Percentiles rank a stretch among this genome's conserved stretches.
These are phyloP conservation scores for Anthracocystis setariae DNA, from an alignment of 1,284 basidiomycete species.

Conservation along the genomic window DNA sequence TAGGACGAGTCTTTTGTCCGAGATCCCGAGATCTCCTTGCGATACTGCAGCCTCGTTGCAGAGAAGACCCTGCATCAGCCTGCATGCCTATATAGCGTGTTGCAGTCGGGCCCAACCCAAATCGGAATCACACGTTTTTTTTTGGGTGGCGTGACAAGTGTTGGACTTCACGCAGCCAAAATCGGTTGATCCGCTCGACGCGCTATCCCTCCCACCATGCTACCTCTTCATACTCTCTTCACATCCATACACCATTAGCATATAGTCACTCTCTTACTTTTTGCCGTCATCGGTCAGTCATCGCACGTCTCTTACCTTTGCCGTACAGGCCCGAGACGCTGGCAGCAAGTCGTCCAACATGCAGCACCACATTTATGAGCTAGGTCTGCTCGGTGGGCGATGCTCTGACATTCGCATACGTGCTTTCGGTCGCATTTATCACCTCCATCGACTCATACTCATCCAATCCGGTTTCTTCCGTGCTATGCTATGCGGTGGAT, in stretches of 20 bases:
- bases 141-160: no score
- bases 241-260: no score
- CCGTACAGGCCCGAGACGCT: not conserved
- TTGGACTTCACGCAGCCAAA: no score
- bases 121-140: no score
- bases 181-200: no score
- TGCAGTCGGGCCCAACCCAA: no score
- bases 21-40: no score
- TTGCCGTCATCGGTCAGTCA: not conserved
- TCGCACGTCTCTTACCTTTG: not conserved
- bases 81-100: slow-evolving; percentile 3
- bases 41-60: no score
- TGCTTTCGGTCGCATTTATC: slow-evolving; percentile 58
- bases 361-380: slow-evolving; percentile 49
- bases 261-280: no score
- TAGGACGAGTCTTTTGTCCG: not conserved
- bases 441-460: slow-evolving; percentile 57
- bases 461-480: slow-evolving; percentile 62
- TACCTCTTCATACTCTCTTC: no score
- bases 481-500: slow-evolving; percentile 58
- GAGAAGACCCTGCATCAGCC: slow-evolving; percentile 22
- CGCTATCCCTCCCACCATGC: no score
- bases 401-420: slow-evolving; percentile 56
- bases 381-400: slow-evolving; percentile 42
- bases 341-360: slow-evolving; percentile 6